phyloP scores from a whole-genome alignment of 2,329 filamentous ascomycete genomes.

The Penicillium occitanis region DNA sequence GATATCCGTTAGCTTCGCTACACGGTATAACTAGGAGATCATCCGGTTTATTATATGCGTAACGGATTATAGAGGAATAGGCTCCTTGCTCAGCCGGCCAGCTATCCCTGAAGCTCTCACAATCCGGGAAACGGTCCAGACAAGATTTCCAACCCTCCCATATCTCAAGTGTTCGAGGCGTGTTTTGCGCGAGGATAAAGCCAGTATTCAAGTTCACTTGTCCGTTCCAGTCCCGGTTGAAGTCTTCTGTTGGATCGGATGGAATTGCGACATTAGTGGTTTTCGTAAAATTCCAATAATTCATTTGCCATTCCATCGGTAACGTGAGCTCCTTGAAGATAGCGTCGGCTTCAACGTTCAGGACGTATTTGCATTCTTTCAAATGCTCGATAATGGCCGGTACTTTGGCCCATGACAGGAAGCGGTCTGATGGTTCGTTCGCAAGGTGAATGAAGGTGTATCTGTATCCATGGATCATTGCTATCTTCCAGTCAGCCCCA shows the following conservation, averaged over 20 bases:
- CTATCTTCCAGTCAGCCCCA: constrained; percentile 3
- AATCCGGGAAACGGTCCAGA: constrained; percentile 9
- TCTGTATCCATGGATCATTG: constrained; percentile 13
- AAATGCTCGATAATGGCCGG: constrained; percentile 15
- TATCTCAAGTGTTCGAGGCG: constrained; percentile 12
- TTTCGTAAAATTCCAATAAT: constrained; percentile 12
- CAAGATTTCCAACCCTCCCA: constrained; percentile 13
- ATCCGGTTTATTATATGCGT: constrained; percentile 11
- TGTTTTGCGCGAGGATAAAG: constrained; percentile 14
- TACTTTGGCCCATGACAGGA: constrained; percentile 11
- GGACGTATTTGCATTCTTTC: constrained; percentile 12
- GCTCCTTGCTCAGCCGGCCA: constrained; percentile 16
- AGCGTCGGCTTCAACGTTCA: constrained; percentile 7
- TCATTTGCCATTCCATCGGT: constrained; percentile 16
- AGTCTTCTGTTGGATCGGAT: neutral
- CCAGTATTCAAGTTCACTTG: constrained; percentile 10
- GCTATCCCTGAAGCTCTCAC: neutral
- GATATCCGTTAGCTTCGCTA: constrained; percentile 12
- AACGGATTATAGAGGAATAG: constrained; percentile 16
- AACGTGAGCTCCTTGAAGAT: constrained; percentile 14
- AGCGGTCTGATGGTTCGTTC: constrained; percentile 12
- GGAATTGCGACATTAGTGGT: constrained; percentile 13
- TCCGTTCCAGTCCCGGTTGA: constrained; percentile 8
- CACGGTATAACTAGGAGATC: constrained; percentile 16
- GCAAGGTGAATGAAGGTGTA: constrained; percentile 11